A percentile compares a stretch with the other conserved stretches of the same genome.
Evolutionary conservation across 1,284 basidiomycete genomes (phyloP).

Genomic region (Tilletia setariae): DNA sequence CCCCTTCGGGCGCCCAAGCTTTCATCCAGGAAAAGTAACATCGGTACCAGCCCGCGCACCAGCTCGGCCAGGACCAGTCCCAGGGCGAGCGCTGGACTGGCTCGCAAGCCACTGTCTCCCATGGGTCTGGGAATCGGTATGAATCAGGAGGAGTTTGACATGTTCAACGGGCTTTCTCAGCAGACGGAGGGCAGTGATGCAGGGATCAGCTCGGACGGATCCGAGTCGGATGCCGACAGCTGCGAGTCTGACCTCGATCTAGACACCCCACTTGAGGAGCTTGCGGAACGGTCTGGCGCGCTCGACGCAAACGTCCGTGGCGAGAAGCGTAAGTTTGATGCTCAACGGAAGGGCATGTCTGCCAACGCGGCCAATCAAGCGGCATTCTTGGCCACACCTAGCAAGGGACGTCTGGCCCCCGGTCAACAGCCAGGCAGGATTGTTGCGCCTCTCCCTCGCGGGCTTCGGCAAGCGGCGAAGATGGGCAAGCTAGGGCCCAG

Average conservation of each 20-base stretch:
- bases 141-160: background rate
- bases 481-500: background rate
- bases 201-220: constrained; percentile 4
- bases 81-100: background rate
- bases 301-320: constrained; percentile 14
- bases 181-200: constrained; percentile 8
- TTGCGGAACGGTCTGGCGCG: constrained; percentile 18
- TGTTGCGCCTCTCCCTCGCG: constrained; percentile 9
- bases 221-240: constrained; percentile 13
- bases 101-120: constrained; percentile 1
- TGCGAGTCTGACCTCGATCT: constrained; percentile 19
- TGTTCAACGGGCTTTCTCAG: constrained; percentile 11
- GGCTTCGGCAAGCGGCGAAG: background rate
- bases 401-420: background rate
- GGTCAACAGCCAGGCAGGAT: background rate
- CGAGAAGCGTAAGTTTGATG: constrained; percentile 17
- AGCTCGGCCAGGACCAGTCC: background rate
- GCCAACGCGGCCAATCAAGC: background rate
- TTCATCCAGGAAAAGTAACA: constrained; percentile 17
- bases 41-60: constrained; percentile 3
- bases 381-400: background rate
- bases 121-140: constrained; percentile 2
- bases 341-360: background rate
- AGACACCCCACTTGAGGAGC: constrained; percentile 13
- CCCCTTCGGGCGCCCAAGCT: constrained; percentile 1